Conservation (phyloP, 306 rosid species). For the Carpinus viminea region DNA sequence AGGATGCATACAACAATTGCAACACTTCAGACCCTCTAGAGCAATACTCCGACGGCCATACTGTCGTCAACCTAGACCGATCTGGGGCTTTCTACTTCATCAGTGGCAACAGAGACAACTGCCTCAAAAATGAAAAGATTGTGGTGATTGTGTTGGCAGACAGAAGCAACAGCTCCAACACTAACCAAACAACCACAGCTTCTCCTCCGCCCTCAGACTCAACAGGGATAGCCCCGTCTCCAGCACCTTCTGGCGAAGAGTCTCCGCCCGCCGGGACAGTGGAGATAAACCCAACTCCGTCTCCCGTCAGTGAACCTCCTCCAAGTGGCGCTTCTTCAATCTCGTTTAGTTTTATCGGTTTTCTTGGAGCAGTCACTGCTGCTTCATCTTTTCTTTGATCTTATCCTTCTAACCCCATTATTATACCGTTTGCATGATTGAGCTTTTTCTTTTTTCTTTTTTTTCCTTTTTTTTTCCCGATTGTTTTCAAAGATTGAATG, state of each 20-base stretch:
- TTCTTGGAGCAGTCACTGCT: conserved; percentile 69
- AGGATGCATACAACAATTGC: conserved; percentile 70
- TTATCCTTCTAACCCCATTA: conserved; percentile 12
- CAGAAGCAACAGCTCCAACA: conserved; percentile 43
- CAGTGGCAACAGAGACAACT: conserved; percentile 75
- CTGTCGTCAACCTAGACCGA: conserved; percentile 44
- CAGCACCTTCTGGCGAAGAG: conserved; percentile 38
- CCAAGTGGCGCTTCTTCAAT: conserved; percentile 56
- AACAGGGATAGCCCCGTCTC: conserved; percentile 28
- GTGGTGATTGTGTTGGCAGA: conserved; percentile 66
- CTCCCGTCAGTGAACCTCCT: conserved; percentile 53
- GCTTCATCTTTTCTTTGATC: conserved; percentile 49
- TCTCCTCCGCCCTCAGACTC: conserved; percentile 41
- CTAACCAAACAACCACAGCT: conserved; percentile 35
- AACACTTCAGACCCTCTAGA: conserved; percentile 40
- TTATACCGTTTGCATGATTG: conserved; percentile 19
- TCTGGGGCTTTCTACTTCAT: conserved; percentile 77
- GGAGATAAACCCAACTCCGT: conserved; percentile 43
- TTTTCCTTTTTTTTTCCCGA: background rate
- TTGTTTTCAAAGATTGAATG: conserved; percentile 30
- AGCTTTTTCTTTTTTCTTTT: background rate
- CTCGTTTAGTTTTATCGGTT: conserved; percentile 45
- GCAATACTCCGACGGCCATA: conserved; percentile 74
- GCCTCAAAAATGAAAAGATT: conserved; percentile 77
- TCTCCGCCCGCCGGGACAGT: conserved; percentile 41